Evolutionary conservation across 2,329 filamentous ascomycete species (phyloP).

Genomic region (Ascomycota sp.): DNA sequence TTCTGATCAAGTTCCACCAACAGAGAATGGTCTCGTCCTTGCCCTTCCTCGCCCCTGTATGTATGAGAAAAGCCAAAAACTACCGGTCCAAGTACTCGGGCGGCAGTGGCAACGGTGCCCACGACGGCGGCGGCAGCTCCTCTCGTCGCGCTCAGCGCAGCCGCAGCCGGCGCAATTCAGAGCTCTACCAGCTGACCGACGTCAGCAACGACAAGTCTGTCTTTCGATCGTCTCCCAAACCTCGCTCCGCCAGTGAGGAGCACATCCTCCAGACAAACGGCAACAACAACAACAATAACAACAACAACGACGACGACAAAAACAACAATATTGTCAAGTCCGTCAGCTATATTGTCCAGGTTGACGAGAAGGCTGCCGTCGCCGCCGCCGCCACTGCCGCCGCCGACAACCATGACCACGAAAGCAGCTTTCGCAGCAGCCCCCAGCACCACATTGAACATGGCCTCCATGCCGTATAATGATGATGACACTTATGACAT

Average conservation of each 20-base stretch:
- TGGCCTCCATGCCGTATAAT: too few relatives aligned
- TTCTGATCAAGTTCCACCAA: too few relatives aligned
- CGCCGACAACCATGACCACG: background rate
- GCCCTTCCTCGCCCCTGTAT: conserved; percentile 23
- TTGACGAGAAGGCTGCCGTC: too few relatives aligned
- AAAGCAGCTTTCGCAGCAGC: background rate
- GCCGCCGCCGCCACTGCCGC: too few relatives aligned
- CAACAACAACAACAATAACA: background rate
- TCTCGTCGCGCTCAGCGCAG: too few relatives aligned
- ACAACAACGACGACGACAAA: background rate
- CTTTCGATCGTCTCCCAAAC: conserved; percentile 8
- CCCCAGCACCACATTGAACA: too few relatives aligned
- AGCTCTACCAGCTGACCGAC: conserved; percentile 18
- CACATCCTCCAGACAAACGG: conserved; percentile 17
- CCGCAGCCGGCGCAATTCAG: conserved; percentile 7
- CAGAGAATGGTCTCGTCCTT: conserved; percentile 26
- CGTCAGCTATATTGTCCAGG: conserved; percentile 18
- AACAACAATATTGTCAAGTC: conserved; percentile 18
- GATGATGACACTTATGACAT: too few relatives aligned
- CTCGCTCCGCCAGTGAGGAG: conserved; percentile 16
- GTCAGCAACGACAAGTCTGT: conserved; percentile 12
- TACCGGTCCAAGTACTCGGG: conserved; percentile 18
- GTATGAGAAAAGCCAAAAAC: conserved; percentile 19
- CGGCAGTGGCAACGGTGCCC: conserved; percentile 9
- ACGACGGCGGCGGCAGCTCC: conserved; percentile 6